Percentiles rank a stretch among this genome's conserved stretches.
Conservation (phyloP, 1,284 basidiomycete genomes). For the Malassezia dermatis region DNA sequence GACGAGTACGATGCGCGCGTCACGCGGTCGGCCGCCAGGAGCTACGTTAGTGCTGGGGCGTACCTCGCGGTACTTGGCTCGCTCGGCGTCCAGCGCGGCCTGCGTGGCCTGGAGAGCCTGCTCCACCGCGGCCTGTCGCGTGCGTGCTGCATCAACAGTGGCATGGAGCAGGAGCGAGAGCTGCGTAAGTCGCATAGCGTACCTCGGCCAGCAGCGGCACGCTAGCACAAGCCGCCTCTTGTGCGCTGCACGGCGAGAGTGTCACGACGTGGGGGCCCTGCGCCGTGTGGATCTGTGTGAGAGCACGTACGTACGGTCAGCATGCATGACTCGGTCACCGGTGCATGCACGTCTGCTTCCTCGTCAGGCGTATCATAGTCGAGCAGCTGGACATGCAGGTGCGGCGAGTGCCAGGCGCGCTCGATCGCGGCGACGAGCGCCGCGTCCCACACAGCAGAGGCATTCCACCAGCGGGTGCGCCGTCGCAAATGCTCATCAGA, state of each 20-base stretch:
- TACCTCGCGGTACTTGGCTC: conserved; percentile 15
- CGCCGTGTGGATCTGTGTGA: neutral
- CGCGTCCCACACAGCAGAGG: neutral
- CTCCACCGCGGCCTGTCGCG: neutral
- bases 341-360: neutral
- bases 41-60: neutral
- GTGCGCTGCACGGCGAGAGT: neutral
- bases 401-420: neutral
- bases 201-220: neutral
- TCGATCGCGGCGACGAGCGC: neutral
- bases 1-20: conserved; percentile 3
- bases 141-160: neutral
- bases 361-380: conserved; percentile 7
- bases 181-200: neutral
- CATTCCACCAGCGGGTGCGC: neutral
- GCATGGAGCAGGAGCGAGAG: neutral
- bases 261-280: neutral
- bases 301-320: neutral
- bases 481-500: neutral
- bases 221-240: neutral
- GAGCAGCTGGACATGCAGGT: neutral
- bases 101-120: neutral
- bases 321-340: neutral
- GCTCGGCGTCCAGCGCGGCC: conserved; percentile 4
- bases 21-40: conserved; percentile 4